Percentiles rank a stretch among this genome's conserved stretches.
phyloP scores from a whole-genome alignment of 768 basidiomycete species.

The Pleurotus giganteus region DNA sequence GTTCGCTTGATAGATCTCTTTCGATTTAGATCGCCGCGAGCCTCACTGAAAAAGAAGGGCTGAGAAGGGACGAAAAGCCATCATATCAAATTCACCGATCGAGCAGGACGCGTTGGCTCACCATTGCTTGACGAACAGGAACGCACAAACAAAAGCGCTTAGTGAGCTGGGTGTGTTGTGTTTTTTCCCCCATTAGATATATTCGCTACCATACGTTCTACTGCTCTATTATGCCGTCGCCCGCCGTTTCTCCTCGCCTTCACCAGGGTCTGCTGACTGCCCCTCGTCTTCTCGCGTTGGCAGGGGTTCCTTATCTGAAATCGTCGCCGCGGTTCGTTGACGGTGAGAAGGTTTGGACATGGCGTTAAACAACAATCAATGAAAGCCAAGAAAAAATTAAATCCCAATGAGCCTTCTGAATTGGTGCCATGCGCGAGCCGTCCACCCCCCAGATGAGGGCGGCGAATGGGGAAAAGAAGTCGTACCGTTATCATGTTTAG shows the following conservation, averaged over 20 bases:
- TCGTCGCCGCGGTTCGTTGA: constrained; percentile 15
- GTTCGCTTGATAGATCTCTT: constrained; percentile 8
- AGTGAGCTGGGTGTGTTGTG: background rate
- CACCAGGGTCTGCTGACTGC: constrained; percentile 32
- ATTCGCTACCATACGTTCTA: background rate
- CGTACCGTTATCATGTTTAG: constrained; percentile 68
- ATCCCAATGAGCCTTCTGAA: constrained; percentile 68
- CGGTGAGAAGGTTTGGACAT: constrained; percentile 23
- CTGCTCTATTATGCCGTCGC: constrained; percentile 12
- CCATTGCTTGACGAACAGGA: background rate
- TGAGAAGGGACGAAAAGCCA: constrained; percentile 9
- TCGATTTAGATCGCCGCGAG: constrained; percentile 10
- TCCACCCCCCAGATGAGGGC: constrained; percentile 61
- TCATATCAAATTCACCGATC: constrained; percentile 10
- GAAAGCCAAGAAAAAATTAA: constrained; percentile 55
- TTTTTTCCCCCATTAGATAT: constrained; percentile 6
- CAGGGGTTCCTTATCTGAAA: constrained; percentile 19
- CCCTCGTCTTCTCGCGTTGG: constrained; percentile 15
- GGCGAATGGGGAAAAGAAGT: constrained; percentile 58
- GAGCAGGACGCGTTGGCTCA: background rate
- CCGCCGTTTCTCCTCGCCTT: constrained; percentile 36
- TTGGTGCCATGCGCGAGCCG: constrained; percentile 66
- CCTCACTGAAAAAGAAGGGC: constrained; percentile 7
- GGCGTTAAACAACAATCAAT: constrained; percentile 24
- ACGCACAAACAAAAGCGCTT: background rate